Evolutionary conservation across 2,329 filamentous ascomycete genomes (phyloP), one percentile per base, ranked within the genome.

Genomic region (Penicillium sclerotiorum): DNA sequence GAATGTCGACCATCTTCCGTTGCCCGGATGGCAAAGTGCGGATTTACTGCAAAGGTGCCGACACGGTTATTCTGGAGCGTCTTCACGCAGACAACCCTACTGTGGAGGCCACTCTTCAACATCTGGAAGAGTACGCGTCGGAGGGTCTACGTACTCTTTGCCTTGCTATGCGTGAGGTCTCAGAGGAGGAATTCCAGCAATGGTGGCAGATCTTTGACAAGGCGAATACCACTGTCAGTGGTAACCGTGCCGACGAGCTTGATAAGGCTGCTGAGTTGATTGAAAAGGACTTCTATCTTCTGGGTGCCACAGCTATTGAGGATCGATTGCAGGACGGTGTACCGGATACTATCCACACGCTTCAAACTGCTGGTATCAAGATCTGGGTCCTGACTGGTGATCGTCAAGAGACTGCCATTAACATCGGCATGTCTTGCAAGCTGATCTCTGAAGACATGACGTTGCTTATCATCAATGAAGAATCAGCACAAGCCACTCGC

Each of bases 381-480:
- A 87, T 99, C 47, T 99, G 94, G 94, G 94, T 99, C 17, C 74
- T 99, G 71, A 99, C 94, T 32, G 94, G 94, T 62, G 94, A 99
- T 77, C 85, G 94, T 63, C 95, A 99, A 73, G 94, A 99, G 73
- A 99, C 94, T 22, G 94, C 94, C 49, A 99, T 99, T 81, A 99
- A 99, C 71, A 99, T 99, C 60, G 94, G 95, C 57, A 99, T 99
- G 94, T 96, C 91, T 70, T 99, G 94, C 76, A 97, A 97, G 75
- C 82, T 99, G 42, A 90, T 99, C 53, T 96, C 91, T 59, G 94
- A 99, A 73, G 95, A 99, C 63, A 99, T 99, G 94, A 96, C 94
- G 66, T 81, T 99, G 9, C 77, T 99, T 47, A 96, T 99, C 61
- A 82, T 99, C 65, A 99, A 99, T 65, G 94, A 99, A 68, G 92